Conservation (phyloP, 2,329 filamentous ascomycete genomes). For the Aureobasidium subglaciale region DNA sequence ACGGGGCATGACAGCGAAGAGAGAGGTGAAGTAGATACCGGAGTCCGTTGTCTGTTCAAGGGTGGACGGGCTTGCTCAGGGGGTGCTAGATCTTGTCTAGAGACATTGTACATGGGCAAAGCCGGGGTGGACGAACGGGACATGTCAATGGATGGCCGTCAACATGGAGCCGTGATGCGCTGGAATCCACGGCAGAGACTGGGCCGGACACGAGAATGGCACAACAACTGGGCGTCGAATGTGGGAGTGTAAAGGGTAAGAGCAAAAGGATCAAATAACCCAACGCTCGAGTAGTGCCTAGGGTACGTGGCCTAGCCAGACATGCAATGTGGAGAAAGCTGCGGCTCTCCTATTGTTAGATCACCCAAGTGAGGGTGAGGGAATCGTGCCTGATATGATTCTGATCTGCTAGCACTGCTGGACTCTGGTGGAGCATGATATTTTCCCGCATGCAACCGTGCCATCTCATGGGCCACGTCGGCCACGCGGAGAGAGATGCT, state of each 20-base stretch:
- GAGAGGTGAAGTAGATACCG: background rate
- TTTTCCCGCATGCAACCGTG: too few relatives aligned
- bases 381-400: background rate
- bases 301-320: constrained; percentile 8
- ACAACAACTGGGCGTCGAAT: background rate
- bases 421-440: background rate
- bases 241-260: background rate
- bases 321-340: constrained; percentile 7
- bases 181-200: constrained; percentile 19
- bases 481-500: too few relatives aligned
- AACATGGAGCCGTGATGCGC: constrained; percentile 5
- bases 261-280: background rate
- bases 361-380: background rate
- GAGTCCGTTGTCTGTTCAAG: background rate
- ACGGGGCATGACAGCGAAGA: background rate
- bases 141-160: constrained; percentile 37
- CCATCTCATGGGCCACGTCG: too few relatives aligned
- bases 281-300: constrained; percentile 1
- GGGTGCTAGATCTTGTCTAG: constrained; percentile 4
- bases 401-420: background rate
- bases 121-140: constrained; percentile 53
- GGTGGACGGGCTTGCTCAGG: background rate
- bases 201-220: constrained; percentile 30
- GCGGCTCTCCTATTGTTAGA: background rate
- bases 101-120: constrained; percentile 50